These are phyloP conservation scores for Eurotiales sp. DNA, from an alignment of 2,329 filamentous ascomycete genomes.

Conservation along the genomic window DNA sequence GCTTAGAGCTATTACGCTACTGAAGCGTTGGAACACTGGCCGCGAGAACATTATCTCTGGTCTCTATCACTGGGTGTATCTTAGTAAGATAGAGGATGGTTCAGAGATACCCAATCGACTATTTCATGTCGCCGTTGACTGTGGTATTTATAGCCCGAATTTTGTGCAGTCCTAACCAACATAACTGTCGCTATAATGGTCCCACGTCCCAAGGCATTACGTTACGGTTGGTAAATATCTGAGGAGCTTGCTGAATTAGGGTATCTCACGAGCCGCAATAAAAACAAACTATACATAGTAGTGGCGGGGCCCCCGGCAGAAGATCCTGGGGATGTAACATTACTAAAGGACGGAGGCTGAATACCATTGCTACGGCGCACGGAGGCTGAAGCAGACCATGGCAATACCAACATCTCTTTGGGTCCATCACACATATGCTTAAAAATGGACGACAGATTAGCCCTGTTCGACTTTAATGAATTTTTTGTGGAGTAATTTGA, in stretches of 20 bases:
- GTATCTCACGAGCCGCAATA: not conserved
- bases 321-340: not conserved
- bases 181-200: not conserved
- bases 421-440: not conserved
- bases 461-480: not conserved
- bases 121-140: not conserved
- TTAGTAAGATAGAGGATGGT: not conserved
- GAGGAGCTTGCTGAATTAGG: not conserved
- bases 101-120: not conserved
- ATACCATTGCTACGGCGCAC: not conserved
- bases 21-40: slow-evolving; percentile 5
- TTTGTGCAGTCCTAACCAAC: not conserved
- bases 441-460: not conserved
- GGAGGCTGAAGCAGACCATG: not conserved
- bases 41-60: slow-evolving; percentile 7
- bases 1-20: slow-evolving; percentile 8
- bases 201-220: no score
- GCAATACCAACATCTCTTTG: not conserved
- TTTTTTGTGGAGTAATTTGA: not conserved
- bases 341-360: not conserved
- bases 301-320: not conserved
- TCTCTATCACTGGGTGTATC: not conserved
- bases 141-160: not conserved
- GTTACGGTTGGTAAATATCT: no score
- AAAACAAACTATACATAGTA: not conserved